Conservation (phyloP, 73 alveolate species). For the Tetrahymena thermophila region DNA sequence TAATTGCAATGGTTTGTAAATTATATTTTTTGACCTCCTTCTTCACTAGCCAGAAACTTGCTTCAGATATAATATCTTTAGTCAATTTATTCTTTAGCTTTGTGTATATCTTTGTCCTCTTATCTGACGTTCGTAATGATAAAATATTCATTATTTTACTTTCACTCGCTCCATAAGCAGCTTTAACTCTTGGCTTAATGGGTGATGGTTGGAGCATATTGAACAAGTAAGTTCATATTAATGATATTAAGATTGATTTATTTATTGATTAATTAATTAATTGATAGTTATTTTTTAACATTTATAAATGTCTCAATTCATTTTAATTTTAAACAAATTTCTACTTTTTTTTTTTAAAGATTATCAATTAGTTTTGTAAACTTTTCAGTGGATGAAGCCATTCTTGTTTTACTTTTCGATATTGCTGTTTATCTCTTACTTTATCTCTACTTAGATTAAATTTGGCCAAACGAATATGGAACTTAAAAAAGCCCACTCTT, state of each 20-base stretch:
- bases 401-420: neutral
- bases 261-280: no score
- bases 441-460: constrained; percentile 20
- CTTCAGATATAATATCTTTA: neutral
- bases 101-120: neutral
- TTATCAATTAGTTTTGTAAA: neutral
- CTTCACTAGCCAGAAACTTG: neutral
- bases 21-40: neutral
- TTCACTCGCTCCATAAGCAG: neutral
- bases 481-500: constrained; percentile 8
- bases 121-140: neutral
- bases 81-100: neutral
- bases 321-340: no score
- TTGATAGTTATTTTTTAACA: no score
- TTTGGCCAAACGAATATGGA: constrained; percentile 9
- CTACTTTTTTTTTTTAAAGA: neutral
- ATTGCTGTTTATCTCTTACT: neutral
- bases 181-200: neutral
- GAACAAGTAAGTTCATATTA: neutral
- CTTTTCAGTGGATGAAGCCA: neutral
- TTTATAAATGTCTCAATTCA: no score
- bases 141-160: neutral
- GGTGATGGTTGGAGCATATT: neutral
- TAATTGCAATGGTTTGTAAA: neutral
- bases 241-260: no score